A percentile compares a stretch with the other conserved stretches of the same genome.
These are phyloP conservation scores for Plectosphaerella plurivora DNA, from an alignment of 2,329 filamentous ascomycete species.

Conservation along the genomic window DNA sequence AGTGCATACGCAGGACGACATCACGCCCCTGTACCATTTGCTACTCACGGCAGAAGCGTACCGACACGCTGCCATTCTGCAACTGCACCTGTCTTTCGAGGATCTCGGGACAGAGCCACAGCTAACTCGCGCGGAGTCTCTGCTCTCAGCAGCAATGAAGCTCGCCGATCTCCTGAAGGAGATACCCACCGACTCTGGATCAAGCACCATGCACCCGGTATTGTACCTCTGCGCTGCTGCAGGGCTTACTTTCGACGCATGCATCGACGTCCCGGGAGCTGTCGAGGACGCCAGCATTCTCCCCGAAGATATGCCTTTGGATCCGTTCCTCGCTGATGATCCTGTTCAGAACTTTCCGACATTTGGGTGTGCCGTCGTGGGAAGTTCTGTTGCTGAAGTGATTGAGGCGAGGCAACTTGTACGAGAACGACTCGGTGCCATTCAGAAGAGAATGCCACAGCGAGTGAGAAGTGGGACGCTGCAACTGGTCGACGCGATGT, in stretches of 20 bases:
- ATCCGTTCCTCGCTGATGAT: not conserved
- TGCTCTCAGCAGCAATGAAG: not conserved
- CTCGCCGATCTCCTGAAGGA: not conserved
- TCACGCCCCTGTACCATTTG: not conserved
- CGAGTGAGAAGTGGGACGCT: not conserved
- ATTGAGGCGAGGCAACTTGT: not conserved
- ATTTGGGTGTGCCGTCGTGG: not conserved
- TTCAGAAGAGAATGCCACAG: not conserved
- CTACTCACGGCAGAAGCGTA: not conserved
- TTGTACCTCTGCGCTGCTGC: not conserved
- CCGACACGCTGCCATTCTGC: not conserved
- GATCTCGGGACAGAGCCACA: not conserved
- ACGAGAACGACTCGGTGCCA: not conserved
- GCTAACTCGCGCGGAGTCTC: not conserved
- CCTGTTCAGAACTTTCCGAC: not conserved
- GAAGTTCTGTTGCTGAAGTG: conserved; percentile 1
- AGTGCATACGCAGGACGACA: not conserved
- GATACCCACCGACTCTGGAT: not conserved
- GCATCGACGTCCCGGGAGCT: not conserved
- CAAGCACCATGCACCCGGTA: not conserved
- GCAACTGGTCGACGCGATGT: not conserved
- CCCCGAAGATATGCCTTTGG: not conserved
- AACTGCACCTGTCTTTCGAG: not conserved
- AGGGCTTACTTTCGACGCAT: not conserved
- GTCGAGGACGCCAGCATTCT: not conserved